Base-by-base conservation (phyloP, 805 yeast species). In the Ogataea angusta region DNA sequence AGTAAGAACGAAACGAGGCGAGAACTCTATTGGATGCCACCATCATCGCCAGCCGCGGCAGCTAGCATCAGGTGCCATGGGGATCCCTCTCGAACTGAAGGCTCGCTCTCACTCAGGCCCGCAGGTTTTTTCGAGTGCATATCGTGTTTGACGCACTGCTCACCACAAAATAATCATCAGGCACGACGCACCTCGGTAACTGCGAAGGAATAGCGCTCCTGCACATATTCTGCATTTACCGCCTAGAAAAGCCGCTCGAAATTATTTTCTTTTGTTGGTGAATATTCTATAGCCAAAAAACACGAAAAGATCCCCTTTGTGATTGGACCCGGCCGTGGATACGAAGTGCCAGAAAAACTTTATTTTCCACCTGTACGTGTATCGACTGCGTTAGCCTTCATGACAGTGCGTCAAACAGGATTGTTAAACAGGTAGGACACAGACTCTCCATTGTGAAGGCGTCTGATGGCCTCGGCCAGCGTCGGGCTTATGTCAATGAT, bases 371-470 rank as follows among this genome's bases (percentile, higher is more conserved):
- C 16, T 14, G 14, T 24, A 17, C 22, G 18, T 18, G 32, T 31
- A 31, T 37, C 30, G 14, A 15, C 18, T 17, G 34, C 34, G 18
- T 24, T 24, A 37, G 35, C 29, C 19, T 25, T 2, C 39, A n/a
- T 13, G 27, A 22, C 15, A 21, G 16, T 21, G 14, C 9, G 10
- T 47, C 19, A 50, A 41, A 59, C 61, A 27, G 78, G 83, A 51
- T 90, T 80, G 38, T 79, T 79, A 65, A 90, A 87, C 53, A 90
- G 69, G 61, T 88, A 90, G 2, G 95, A 85, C 24, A 90, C 85
- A 59, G 95, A 83, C 68, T 91, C 99, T 56, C 99, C 99, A 58
- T 93, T 91, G 63, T 91, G 99, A 52, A 91, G 71, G 57, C 99
- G 78, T 63, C 98, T 78, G 43, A 91, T 84, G 23, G 95, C 91